Conservation (phyloP, 306 rosid species). For the Pueraria montana region DNA sequence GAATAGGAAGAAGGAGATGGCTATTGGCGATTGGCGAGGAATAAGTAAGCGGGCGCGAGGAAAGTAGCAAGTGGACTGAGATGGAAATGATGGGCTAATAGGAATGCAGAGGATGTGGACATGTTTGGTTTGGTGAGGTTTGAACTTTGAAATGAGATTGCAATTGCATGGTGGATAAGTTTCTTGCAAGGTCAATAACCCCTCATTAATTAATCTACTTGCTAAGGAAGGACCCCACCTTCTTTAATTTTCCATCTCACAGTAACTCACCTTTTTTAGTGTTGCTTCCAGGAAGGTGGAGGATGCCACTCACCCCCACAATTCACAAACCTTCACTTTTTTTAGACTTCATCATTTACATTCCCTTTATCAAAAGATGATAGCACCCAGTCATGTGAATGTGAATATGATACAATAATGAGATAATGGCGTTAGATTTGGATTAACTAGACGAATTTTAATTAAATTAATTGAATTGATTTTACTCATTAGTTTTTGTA, state of each 20-base stretch:
- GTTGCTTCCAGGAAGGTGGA: slow-evolving; percentile 19
- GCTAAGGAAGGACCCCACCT: slow-evolving; percentile 19
- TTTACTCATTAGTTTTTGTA: too few relatives aligned
- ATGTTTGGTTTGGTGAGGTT: neutral
- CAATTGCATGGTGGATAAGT: slow-evolving; percentile 51
- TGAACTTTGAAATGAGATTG: too few relatives aligned
- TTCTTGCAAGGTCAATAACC: slow-evolving; percentile 44
- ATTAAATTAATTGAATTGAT: too few relatives aligned
- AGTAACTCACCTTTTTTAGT: neutral
- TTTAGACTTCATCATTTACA: neutral
- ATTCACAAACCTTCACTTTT: neutral
- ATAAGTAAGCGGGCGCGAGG: neutral
- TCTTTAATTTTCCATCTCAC: slow-evolving; percentile 18
- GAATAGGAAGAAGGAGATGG: too few relatives aligned
- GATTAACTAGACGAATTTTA: too few relatives aligned
- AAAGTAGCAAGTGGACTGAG: neutral
- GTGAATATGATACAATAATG: neutral
- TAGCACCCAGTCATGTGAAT: neutral
- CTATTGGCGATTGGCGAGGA: neutral
- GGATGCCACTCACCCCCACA: neutral
- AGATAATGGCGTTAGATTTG: neutral
- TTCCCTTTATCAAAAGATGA: neutral
- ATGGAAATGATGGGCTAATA: neutral
- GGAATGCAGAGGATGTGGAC: slow-evolving; percentile 57
- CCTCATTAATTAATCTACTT: neutral